Base-by-base conservation (phyloP, 441 rosid species). In the Arabidopsis lyrata region DNA sequence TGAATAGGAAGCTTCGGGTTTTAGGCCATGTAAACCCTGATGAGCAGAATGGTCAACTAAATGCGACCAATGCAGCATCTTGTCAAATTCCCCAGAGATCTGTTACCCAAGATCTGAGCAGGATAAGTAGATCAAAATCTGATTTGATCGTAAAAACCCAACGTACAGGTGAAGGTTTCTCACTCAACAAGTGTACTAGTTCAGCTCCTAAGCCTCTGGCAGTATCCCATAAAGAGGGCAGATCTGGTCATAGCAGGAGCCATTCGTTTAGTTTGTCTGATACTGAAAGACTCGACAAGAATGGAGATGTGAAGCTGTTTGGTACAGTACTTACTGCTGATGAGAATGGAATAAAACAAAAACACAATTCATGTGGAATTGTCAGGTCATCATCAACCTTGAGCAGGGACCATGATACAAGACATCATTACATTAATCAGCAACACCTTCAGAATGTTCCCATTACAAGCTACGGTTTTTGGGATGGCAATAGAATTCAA, bases 401-500 rank as follows among this genome's bases (percentile, higher is more conserved):
- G 72, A 75, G 80, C 32, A 81, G 84, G 14, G 86, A 81, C 53
- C 83, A 64, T 59, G 70, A 63, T 35, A 45, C 78, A 73, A 88
- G 85, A 79, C 81, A 77, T 65, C 93, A 90, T 66, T 70, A 55
- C 47, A 82, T 71, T 48, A 83, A 81, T 69, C 79, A 68, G 68
- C 59, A 67, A 70, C 84, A 82, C 24, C 86, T 86, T 20, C 93
- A 93, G 77, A 92, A 88, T 81, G 85, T 82, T 63, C 92, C 97
- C 3, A 62, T 79, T 68, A 85, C 81, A 66, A 87, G 89, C 81
- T 88, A 90, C 36, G 90, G 97, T 14, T 89, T 80, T 74, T 91
- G 99, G 98, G 97, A 91, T 81, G 97, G 97, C 70, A 90, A 66
- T 74, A 85, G 85, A 78, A 86, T 91, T 47, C 97, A 86, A 70